Evolutionary conservation across 345 rosid genomes (phyloP).

Genomic region (Dipteronia sinensis): DNA sequence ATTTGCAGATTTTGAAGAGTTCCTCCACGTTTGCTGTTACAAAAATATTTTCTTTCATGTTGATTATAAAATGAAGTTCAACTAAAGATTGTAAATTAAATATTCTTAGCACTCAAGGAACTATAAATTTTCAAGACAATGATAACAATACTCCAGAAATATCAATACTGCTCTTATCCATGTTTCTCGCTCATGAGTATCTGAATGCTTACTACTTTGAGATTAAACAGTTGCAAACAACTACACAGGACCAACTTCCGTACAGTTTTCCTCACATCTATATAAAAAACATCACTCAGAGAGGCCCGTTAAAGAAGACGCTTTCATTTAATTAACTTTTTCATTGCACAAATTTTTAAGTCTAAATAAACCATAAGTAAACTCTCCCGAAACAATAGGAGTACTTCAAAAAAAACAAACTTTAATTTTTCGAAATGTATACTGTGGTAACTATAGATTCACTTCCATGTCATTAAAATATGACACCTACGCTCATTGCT

Average conservation of each 20-base stretch:
- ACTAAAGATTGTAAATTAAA: neutral
- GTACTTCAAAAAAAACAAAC: too few relatives aligned
- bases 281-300: neutral
- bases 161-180: neutral
- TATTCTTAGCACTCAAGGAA: neutral
- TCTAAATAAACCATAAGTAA: neutral
- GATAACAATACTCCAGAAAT: neutral
- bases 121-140: neutral
- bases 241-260: neutral
- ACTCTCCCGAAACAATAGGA: too few relatives aligned
- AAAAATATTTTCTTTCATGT: slow-evolving; percentile 17
- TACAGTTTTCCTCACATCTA: neutral
- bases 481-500: too few relatives aligned
- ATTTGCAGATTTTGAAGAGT: slow-evolving; percentile 45
- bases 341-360: neutral
- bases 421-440: too few relatives aligned
- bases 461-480: too few relatives aligned
- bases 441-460: too few relatives aligned
- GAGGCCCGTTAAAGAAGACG: neutral
- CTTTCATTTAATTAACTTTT: neutral
- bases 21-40: slow-evolving; percentile 65
- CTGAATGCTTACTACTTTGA: neutral
- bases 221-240: neutral
- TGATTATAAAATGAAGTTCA: neutral
- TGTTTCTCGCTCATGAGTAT: neutral